Conservation (phyloP, 176 grass and related monocot genomes). For the Musa beccarii region DNA sequence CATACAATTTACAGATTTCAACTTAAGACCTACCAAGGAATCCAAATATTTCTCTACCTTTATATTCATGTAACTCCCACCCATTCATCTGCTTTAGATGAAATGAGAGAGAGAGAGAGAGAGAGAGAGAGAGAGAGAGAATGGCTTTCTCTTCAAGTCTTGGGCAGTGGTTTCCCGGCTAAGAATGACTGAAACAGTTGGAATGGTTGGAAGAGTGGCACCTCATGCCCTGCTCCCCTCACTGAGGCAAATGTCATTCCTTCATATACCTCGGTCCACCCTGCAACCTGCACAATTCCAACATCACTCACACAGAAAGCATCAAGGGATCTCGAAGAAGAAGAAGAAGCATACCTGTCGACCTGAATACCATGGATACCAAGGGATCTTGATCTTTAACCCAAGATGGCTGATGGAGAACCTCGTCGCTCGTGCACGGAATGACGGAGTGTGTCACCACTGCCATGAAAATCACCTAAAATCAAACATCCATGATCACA, state of each 20-base stretch:
- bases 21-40: neutral
- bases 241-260: slow-evolving; percentile 81
- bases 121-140: neutral
- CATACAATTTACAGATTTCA: neutral
- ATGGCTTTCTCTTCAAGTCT: neutral
- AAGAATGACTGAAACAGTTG: slow-evolving; percentile 79
- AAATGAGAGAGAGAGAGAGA: neutral
- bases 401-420: slow-evolving; percentile 68
- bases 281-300: slow-evolving; percentile 48
- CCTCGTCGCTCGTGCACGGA: slow-evolving; percentile 69
- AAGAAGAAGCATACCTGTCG: slow-evolving; percentile 51
- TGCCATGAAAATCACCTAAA: slow-evolving; percentile 11
- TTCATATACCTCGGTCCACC: slow-evolving; percentile 92
- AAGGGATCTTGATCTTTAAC: slow-evolving; percentile 61
- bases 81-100: neutral
- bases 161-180: slow-evolving; percentile 58
- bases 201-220: slow-evolving; percentile 81
- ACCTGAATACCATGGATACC: slow-evolving; percentile 90
- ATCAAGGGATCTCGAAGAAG: neutral
- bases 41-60: neutral
- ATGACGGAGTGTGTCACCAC: slow-evolving; percentile 90
- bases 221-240: slow-evolving; percentile 93
- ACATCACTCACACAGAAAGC: no score
- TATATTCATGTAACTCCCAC: neutral
- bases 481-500: no score